Base-by-base conservation (phyloP, 2,329 filamentous ascomycete species). In the Grosmannia clavigera region DNA sequence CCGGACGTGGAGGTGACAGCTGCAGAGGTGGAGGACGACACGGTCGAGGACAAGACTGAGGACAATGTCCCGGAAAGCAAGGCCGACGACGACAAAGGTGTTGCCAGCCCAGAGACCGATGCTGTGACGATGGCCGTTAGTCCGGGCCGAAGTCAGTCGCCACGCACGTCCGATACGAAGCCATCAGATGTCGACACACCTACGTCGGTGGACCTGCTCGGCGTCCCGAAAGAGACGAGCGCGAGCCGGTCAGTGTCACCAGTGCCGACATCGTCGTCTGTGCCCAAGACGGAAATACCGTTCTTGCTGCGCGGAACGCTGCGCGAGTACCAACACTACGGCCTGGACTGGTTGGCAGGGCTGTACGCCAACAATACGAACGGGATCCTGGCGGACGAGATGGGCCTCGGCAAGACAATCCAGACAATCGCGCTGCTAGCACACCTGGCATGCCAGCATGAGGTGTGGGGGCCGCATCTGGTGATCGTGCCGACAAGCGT, bases 371-470 rank as follows among this genome's bases (percentile, higher is more conserved):
- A 94, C 64, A 87, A 88, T 64, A 96, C 92, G 31, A 99, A 97
- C 68, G 94, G 94, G 27, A 99, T 99, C 59, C 77, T 99, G 25
- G 94, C 94, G 1, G 95, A 99, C 69, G 94, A 99, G 71, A 99
- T 99, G 94, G 94, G 94, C 64, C 81, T 99, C 3, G 94, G 94
- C 10, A 99, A 99, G 73, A 99, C 94, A 0, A 97, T 99, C 55
- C 94, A 99, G 70, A 99, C 94, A 0, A 99, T 99, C 67, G 87
- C 95, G 3, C 77, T 99, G 3, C 78, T 99, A 46, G 94, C 94
- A 5, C 92, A 99, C 70, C 79, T 99, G 43, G 94, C 95, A 10
- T 92, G 92, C 63, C 81, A 90, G 48, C 88, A 96, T 69, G 84
- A 91, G 68, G 85, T 95, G 5, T 99, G 94, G 95, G 94, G 95